Conservation (phyloP, 768 basidiomycete species). For the Rhizopogon salebrosus region DNA sequence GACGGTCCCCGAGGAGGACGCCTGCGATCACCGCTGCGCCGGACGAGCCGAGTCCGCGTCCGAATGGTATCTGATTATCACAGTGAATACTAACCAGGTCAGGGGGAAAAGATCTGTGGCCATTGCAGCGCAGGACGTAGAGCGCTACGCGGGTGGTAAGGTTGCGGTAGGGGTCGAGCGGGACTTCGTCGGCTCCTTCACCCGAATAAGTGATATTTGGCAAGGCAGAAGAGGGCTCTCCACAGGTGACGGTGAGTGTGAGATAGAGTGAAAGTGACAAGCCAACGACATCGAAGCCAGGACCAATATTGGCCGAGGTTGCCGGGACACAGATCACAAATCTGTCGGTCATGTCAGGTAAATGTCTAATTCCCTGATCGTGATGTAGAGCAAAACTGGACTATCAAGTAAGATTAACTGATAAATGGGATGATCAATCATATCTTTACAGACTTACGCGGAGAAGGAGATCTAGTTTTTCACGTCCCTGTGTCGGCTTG, state of each 20-base stretch:
- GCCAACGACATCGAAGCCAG: conserved; percentile 99
- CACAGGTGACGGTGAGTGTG: conserved; percentile 59
- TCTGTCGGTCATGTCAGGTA: conserved; percentile 16
- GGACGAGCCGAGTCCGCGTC: conserved; percentile 94
- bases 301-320: conserved; percentile 98
- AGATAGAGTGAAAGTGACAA: conserved; percentile 88
- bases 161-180: conserved; percentile 94
- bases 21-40: conserved; percentile 99
- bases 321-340: conserved; percentile 86
- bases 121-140: conserved; percentile 92
- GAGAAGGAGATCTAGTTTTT: background rate
- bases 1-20: conserved; percentile 81
- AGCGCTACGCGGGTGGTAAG: conserved; percentile 95
- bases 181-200: conserved; percentile 87
- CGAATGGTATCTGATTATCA: conserved; percentile 95
- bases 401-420: background rate
- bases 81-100: conserved; percentile 64
- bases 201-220: conserved; percentile 78
- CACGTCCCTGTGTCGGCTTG: too few relatives aligned
- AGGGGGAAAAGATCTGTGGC: conserved; percentile 68
- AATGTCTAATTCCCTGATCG: too few relatives aligned
- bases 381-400: background rate
- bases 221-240: conserved; percentile 32
- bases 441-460: background rate
- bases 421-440: background rate